Evolutionary conservation across 1,139 yeast genomes (phyloP).

Genomic region (Lodderomyces orthopsilosis): DNA sequence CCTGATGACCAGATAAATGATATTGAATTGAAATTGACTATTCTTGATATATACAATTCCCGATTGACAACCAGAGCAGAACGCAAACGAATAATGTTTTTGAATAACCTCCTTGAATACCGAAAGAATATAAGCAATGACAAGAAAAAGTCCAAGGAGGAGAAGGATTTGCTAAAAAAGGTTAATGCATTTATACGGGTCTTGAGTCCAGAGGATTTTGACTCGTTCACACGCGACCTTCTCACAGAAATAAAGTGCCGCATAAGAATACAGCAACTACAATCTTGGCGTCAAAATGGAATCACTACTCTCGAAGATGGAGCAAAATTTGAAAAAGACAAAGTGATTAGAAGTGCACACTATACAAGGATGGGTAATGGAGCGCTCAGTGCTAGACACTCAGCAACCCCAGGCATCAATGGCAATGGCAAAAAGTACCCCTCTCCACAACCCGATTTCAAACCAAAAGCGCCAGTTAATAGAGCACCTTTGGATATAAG

Average conservation of each 20-base stretch:
- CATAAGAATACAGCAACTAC: slow-evolving; percentile 80
- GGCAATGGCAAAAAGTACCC: slow-evolving; percentile 16
- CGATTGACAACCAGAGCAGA: slow-evolving; percentile 90
- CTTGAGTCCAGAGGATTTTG: slow-evolving; percentile 79
- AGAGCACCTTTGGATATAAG: slow-evolving; percentile 71
- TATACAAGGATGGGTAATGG: slow-evolving; percentile 60
- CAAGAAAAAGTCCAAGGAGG: slow-evolving; percentile 84
- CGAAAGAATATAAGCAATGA: slow-evolving; percentile 72
- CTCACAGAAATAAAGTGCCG: slow-evolving; percentile 77
- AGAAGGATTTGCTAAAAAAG: slow-evolving; percentile 72
- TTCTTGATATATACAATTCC: slow-evolving; percentile 85
- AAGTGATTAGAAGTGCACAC: slow-evolving; percentile 57
- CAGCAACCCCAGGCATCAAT: slow-evolving; percentile 14
- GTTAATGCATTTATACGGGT: slow-evolving; percentile 80
- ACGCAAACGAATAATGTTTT: slow-evolving; percentile 76
- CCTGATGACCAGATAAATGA: slow-evolving; percentile 88
- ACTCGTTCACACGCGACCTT: slow-evolving; percentile 67
- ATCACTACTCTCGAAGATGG: slow-evolving; percentile 83
- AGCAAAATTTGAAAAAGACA: slow-evolving; percentile 82
- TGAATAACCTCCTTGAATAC: slow-evolving; percentile 79
- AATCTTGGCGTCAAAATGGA: slow-evolving; percentile 91
- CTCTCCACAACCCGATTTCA: slow-evolving; percentile 36
- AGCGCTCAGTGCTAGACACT: slow-evolving; percentile 28
- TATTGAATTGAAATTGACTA: slow-evolving; percentile 82
- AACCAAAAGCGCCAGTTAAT: slow-evolving; percentile 34